phyloP scores from a whole-genome alignment of 306 rosid species.

The Potentilla sterilis region DNA sequence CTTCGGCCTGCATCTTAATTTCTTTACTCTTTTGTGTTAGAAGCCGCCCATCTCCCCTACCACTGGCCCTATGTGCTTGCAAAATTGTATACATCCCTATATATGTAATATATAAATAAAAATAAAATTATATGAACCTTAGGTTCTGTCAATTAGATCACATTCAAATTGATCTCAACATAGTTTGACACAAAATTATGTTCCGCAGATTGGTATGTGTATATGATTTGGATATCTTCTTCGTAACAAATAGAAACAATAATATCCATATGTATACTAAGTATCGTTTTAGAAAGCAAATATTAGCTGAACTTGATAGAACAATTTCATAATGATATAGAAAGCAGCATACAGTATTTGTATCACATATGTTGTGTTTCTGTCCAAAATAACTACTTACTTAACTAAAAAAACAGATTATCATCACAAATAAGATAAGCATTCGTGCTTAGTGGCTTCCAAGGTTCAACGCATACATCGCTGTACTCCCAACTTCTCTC shows the following conservation, averaged over 20 bases:
- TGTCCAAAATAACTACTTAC: not conserved
- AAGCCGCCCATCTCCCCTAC: not conserved
- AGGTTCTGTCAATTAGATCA: not conserved
- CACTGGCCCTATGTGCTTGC: not conserved
- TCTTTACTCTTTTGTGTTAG: not conserved
- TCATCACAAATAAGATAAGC: not conserved
- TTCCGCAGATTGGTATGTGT: too few relatives aligned
- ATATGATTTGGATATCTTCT: too few relatives aligned
- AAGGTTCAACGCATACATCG: slow-evolving; percentile 49
- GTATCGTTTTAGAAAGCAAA: too few relatives aligned
- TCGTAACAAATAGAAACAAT: too few relatives aligned
- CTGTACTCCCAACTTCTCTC: slow-evolving; percentile 8
- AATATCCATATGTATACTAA: too few relatives aligned
- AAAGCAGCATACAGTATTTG: not conserved
- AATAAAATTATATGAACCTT: too few relatives aligned
- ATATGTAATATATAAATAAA: too few relatives aligned
- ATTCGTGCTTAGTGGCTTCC: not conserved
- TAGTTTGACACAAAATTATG: too few relatives aligned
- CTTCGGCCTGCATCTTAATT: not conserved
- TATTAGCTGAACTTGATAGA: too few relatives aligned
- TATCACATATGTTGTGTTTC: not conserved
- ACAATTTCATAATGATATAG: not conserved
- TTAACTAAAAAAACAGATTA: not conserved
- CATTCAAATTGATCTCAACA: too few relatives aligned
- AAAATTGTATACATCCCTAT: not conserved